phyloP scores from a whole-genome alignment of 2,329 filamentous ascomycete genomes.

The Paecilomyces formosus region DNA sequence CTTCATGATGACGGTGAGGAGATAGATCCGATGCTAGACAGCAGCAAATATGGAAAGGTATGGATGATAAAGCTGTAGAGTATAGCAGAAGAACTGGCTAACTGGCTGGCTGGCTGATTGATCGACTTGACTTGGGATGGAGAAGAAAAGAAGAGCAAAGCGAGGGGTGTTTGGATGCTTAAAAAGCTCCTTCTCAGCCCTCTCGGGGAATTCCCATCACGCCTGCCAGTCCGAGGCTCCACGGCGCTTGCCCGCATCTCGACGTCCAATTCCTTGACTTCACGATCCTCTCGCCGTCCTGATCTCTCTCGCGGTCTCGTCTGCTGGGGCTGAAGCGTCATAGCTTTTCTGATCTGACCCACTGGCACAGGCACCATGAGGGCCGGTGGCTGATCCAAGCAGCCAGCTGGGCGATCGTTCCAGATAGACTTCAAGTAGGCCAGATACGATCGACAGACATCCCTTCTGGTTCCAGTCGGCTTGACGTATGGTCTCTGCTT shows the following conservation, averaged over 20 bases:
- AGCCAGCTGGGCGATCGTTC: background rate
- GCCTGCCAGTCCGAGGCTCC: background rate
- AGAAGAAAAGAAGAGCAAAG: background rate
- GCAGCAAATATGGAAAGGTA: background rate
- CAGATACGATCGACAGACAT: background rate
- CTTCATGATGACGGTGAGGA: slow-evolving; percentile 1
- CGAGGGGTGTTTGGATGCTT: background rate
- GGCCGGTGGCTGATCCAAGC: background rate
- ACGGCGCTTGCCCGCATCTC: background rate
- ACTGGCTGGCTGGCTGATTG: no score
- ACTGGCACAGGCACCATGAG: background rate
- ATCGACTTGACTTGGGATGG: background rate
- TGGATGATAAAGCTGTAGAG: background rate
- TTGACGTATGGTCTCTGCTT: background rate
- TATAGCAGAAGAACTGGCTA: background rate
- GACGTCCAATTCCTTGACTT: background rate
- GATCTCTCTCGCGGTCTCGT: background rate
- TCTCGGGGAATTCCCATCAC: background rate
- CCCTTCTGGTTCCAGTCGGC: background rate
- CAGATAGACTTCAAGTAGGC: background rate
- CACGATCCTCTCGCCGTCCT: background rate
- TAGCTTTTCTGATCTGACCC: background rate
- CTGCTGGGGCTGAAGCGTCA: background rate
- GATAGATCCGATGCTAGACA: background rate
- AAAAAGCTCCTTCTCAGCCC: background rate